Conservation (phyloP, 2,329 filamentous ascomycete genomes). For the Penicillium hesseltinei region DNA sequence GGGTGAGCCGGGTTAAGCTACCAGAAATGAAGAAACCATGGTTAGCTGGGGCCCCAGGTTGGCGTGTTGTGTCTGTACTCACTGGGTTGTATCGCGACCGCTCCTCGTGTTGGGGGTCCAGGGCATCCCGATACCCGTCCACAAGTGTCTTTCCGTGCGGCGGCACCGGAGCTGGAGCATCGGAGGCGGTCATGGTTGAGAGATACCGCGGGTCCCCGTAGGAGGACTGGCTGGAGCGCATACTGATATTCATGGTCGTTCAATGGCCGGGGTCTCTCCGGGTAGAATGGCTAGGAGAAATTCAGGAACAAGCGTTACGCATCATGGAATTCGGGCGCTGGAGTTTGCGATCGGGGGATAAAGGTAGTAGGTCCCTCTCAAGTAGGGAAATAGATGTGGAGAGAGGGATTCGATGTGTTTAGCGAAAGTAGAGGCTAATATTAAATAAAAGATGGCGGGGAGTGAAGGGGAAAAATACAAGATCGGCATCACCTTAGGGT, state of each 20-base stretch:
- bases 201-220: constrained; percentile 43
- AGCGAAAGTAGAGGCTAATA: background rate
- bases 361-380: background rate
- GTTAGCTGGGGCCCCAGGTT: constrained; percentile 5
- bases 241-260: constrained; percentile 36
- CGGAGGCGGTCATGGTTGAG: constrained; percentile 35
- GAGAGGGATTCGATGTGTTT: background rate
- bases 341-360: constrained; percentile 2
- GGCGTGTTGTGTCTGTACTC: constrained; percentile 29
- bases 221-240: constrained; percentile 42
- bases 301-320: constrained; percentile 19
- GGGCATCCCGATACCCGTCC: constrained; percentile 60
- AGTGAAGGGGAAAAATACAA: constrained; percentile 12
- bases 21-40: constrained; percentile 40
- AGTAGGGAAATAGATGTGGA: background rate
- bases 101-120: constrained; percentile 55
- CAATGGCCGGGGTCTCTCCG: constrained; percentile 1
- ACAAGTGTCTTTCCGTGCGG: constrained; percentile 50
- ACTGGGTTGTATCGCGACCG: constrained; percentile 59
- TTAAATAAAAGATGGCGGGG: constrained; percentile 22
- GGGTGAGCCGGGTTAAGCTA: constrained; percentile 54
- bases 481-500: constrained; percentile 6
- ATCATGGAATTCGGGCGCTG: constrained; percentile 10
- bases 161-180: constrained; percentile 30
- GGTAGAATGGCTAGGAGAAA: constrained; percentile 8